Evolutionary conservation across 2,329 filamentous ascomycete genomes (phyloP).

Genomic region (Lecanicillium sp.): DNA sequence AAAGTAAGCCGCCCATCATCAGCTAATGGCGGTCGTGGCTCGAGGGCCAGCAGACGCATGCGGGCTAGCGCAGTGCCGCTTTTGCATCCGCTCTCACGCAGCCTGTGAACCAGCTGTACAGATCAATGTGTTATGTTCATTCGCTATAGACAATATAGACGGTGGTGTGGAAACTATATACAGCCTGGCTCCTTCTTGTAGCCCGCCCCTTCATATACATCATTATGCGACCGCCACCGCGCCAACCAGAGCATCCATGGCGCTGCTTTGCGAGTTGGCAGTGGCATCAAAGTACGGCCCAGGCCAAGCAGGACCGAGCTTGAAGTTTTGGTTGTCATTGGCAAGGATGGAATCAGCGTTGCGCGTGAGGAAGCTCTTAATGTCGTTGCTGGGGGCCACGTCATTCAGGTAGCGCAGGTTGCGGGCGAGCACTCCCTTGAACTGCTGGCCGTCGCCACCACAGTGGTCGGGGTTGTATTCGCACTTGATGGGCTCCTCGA

Average conservation of each 20-base stretch:
- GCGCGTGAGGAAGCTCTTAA: conserved; percentile 47
- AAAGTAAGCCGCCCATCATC: neutral
- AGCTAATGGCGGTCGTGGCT: neutral
- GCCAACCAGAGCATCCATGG: conserved; percentile 61
- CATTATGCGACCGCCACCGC: conserved; percentile 40
- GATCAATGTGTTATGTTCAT: neutral
- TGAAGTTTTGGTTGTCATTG: conserved; percentile 42
- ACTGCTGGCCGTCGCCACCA: conserved; percentile 51
- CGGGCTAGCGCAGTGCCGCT: neutral
- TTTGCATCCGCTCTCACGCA: too few species aligned
- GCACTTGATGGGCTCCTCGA: conserved; percentile 34
- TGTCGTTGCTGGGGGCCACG: conserved; percentile 42
- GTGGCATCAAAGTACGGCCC: conserved; percentile 49
- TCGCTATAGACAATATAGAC: neutral
- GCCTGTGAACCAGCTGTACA: too few species aligned
- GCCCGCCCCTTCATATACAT: neutral
- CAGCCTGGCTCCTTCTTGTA: neutral
- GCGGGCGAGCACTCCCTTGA: conserved; percentile 66
- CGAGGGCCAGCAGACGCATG: neutral
- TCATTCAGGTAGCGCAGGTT: conserved; percentile 55
- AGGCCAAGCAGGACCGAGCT: conserved; percentile 59
- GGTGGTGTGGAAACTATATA: neutral
- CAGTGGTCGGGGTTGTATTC: conserved; percentile 31
- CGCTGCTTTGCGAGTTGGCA: conserved; percentile 58
- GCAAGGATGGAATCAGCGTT: conserved; percentile 64